phyloP scores from a whole-genome alignment of 352 stramenopile species.

The Phytophthora pini region DNA sequence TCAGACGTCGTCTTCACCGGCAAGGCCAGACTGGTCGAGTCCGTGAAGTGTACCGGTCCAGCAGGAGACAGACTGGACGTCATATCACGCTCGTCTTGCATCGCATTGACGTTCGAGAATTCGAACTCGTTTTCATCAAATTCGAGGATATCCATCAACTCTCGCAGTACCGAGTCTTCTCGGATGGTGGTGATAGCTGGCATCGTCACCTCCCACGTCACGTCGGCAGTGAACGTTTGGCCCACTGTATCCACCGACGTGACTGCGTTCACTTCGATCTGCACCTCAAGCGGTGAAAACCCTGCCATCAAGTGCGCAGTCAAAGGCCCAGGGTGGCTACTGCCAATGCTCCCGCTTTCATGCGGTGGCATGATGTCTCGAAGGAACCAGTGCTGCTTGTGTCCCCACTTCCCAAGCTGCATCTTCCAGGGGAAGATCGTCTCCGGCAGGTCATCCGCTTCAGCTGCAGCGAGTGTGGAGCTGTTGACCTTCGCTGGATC shows the following conservation, averaged over 20 bases:
- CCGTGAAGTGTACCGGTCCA: constrained; percentile 32
- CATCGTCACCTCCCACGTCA: constrained; percentile 55
- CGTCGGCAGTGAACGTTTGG: constrained; percentile 56
- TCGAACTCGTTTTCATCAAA: constrained; percentile 52
- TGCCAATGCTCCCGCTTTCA: constrained; percentile 11
- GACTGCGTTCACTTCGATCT: constrained; percentile 49
- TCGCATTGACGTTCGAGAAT: constrained; percentile 51
- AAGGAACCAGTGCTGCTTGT: constrained; percentile 60
- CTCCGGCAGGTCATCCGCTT: constrained; percentile 22
- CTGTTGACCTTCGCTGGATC: constrained; percentile 11
- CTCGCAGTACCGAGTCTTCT: constrained; percentile 47
- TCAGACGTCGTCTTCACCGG: constrained; percentile 22
- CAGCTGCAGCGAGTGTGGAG: constrained; percentile 16
- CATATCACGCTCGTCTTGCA: constrained; percentile 43
- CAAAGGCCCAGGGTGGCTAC: constrained; percentile 25
- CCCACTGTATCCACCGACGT: constrained; percentile 50
- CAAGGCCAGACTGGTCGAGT: constrained; percentile 32
- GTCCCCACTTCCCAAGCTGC: constrained; percentile 53
- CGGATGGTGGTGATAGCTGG: constrained; percentile 47
- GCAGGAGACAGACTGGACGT: constrained; percentile 38
- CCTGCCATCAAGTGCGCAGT: constrained; percentile 42
- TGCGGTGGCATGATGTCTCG: constrained; percentile 43
- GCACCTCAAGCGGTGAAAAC: constrained; percentile 41
- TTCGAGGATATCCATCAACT: constrained; percentile 49
- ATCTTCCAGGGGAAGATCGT: constrained; percentile 68